A percentile compares a stretch with the other conserved stretches of the same genome.
phyloP scores from a whole-genome alignment of 2,329 filamentous ascomycete genomes.

The Exophiala dermatitidis region DNA sequence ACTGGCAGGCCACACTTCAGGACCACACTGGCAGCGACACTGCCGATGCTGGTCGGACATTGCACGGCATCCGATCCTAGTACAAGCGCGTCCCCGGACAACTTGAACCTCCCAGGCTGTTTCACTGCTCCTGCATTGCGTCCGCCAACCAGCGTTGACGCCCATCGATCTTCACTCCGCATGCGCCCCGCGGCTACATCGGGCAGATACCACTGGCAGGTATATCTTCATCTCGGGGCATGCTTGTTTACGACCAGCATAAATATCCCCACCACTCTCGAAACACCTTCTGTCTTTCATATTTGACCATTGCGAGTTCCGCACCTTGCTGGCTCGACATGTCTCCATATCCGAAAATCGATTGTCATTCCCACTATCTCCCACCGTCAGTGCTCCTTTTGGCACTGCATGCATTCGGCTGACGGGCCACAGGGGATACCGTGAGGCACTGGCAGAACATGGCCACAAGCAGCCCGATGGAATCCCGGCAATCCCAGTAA shows the following conservation, averaged over 20 bases:
- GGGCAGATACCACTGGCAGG: no score
- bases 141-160: not conserved
- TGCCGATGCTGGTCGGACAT: no score
- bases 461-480: slow-evolving; percentile 25
- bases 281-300: not conserved
- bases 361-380: slow-evolving; percentile 25
- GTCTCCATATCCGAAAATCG: slow-evolving; percentile 22
- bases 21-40: no score
- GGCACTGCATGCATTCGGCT: not conserved
- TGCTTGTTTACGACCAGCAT: not conserved
- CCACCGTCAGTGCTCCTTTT: slow-evolving; percentile 13
- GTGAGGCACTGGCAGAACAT: slow-evolving; percentile 22
- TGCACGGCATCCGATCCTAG: no score
- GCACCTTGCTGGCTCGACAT: slow-evolving; percentile 1
- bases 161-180: not conserved
- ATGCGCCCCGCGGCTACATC: not conserved
- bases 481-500: slow-evolving; percentile 23
- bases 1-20: no score
- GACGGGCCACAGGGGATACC: slow-evolving; percentile 15
- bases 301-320: not conserved
- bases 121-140: not conserved
- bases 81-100: no score
- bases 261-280: not conserved
- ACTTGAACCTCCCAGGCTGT: not conserved
- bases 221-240: no score